phyloP scores from a whole-genome alignment of 2,329 filamentous ascomycete species.

The Pseudogymnoascus sp. region DNA sequence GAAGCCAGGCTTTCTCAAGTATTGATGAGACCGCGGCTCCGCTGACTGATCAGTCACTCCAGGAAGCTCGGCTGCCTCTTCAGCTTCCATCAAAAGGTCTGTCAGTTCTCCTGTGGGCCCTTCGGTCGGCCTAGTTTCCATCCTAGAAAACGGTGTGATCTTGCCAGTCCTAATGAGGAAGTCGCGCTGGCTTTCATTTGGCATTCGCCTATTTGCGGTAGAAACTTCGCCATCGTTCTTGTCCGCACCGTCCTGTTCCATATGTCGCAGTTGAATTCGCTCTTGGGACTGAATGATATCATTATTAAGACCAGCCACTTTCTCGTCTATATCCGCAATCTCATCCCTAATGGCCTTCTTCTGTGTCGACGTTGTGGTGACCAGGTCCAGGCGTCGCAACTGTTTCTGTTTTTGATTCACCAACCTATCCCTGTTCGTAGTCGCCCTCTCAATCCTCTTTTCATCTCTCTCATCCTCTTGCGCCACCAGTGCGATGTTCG shows the following conservation, averaged over 20 bases:
- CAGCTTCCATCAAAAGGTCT: slow-evolving; percentile 73
- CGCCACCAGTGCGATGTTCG: slow-evolving; percentile 50
- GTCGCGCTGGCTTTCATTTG: slow-evolving; percentile 77
- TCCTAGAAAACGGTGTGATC: slow-evolving; percentile 80
- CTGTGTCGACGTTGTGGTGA: neutral
- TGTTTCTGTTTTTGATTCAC: slow-evolving; percentile 55
- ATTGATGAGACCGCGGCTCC: slow-evolving; percentile 57
- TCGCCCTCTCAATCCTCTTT: slow-evolving; percentile 52
- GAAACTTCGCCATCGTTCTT: slow-evolving; percentile 35
- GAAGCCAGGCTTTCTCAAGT: slow-evolving; percentile 67
- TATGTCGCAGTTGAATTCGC: slow-evolving; percentile 69
- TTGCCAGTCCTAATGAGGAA: slow-evolving; percentile 94
- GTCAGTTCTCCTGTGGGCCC: slow-evolving; percentile 62
- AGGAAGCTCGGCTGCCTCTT: slow-evolving; percentile 42
- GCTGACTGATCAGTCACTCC: slow-evolving; percentile 35
- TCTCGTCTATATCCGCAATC: slow-evolving; percentile 52
- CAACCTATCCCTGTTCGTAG: slow-evolving; percentile 49
- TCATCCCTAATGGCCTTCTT: slow-evolving; percentile 49
- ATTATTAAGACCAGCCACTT: slow-evolving; percentile 42
- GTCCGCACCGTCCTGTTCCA: slow-evolving; percentile 40
- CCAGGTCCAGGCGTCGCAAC: slow-evolving; percentile 44
- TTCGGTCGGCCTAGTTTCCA: slow-evolving; percentile 51
- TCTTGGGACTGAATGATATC: slow-evolving; percentile 75
- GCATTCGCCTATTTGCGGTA: slow-evolving; percentile 52
- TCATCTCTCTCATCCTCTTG: slow-evolving; percentile 56